phyloP scores from a whole-genome alignment of 2,329 filamentous ascomycete species.

The Tolypocladium ophioglossoides region DNA sequence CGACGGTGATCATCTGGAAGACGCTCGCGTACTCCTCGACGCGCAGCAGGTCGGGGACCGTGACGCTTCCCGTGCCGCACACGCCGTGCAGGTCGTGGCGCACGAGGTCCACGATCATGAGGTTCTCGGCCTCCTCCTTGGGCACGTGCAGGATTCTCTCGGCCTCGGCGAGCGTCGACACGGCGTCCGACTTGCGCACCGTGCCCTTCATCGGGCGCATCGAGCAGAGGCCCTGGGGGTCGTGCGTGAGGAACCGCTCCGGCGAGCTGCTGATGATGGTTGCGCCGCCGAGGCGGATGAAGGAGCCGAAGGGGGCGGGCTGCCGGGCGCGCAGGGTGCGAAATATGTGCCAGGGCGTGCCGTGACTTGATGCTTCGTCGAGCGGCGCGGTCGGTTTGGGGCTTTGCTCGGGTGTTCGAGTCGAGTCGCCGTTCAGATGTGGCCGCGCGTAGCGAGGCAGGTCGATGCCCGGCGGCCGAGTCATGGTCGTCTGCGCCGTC shows the following conservation, averaged over 20 bases:
- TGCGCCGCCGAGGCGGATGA: slow-evolving; percentile 56
- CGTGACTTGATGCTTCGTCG: slow-evolving; percentile 2
- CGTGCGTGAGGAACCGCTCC: slow-evolving; percentile 68
- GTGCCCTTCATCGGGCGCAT: slow-evolving; percentile 97
- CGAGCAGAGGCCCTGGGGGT: slow-evolving; percentile 46
- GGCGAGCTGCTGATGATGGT: slow-evolving; percentile 78
- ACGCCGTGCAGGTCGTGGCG: slow-evolving; percentile 86
- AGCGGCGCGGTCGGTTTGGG: not conserved
- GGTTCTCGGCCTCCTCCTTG: slow-evolving; percentile 90
- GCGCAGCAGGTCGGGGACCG: slow-evolving; percentile 67
- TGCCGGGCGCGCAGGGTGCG: slow-evolving; percentile 58
- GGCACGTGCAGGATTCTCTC: slow-evolving; percentile 62
- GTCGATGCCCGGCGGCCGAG: slow-evolving; percentile 30
- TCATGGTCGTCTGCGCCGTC: slow-evolving; percentile 62
- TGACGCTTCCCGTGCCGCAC: slow-evolving; percentile 62
- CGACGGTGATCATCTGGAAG: slow-evolving; percentile 82
- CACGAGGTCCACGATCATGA: slow-evolving; percentile 98
- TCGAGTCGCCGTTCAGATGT: not conserved
- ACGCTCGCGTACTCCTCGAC: slow-evolving; percentile 89
- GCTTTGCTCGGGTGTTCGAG: not conserved
- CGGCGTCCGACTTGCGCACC: slow-evolving; percentile 62
- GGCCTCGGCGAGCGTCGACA: slow-evolving; percentile 60
- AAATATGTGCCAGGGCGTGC: slow-evolving; percentile 59
- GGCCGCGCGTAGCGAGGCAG: slow-evolving; percentile 19
- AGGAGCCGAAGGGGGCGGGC: slow-evolving; percentile 78